These are phyloP conservation scores for Amanita subjunquillea DNA, from an alignment of 768 basidiomycete genomes.

Conservation along the genomic window DNA sequence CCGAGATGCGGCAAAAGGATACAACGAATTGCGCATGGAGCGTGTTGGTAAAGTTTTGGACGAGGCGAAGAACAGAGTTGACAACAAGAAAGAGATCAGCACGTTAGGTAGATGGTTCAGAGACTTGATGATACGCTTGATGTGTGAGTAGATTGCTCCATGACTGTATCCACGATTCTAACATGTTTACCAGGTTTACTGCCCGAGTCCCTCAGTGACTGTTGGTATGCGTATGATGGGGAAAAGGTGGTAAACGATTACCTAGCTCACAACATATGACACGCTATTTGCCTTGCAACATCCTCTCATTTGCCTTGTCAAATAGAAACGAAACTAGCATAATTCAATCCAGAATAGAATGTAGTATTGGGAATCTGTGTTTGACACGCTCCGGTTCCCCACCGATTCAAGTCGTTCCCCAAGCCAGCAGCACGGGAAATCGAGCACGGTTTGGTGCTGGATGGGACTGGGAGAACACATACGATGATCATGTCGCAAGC, in stretches of 20 bases:
- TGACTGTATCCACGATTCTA: neutral
- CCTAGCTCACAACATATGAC: slow-evolving; percentile 6
- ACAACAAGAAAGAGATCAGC: slow-evolving; percentile 20
- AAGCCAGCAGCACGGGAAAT: too few relatives aligned
- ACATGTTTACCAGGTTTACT: slow-evolving; percentile 14
- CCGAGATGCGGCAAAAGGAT: neutral
- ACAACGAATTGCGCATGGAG: slow-evolving; percentile 21
- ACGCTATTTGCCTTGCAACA: neutral
- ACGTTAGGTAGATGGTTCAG: slow-evolving; percentile 21
- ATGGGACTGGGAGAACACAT: too few relatives aligned
- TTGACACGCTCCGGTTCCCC: too few relatives aligned
- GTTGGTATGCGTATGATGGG: slow-evolving; percentile 17
- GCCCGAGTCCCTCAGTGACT: slow-evolving; percentile 19
- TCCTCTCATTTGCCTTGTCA: too few relatives aligned
- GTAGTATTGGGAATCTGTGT: too few relatives aligned
- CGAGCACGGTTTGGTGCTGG: too few relatives aligned
- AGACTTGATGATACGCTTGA: slow-evolving; percentile 21
- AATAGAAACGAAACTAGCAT: too few relatives aligned
- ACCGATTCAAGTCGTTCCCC: too few relatives aligned
- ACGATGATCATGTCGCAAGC: too few relatives aligned
- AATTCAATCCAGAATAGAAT: too few relatives aligned
- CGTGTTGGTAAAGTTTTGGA: slow-evolving; percentile 22
- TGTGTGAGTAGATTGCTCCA: slow-evolving; percentile 17
- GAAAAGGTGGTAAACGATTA: slow-evolving; percentile 15
- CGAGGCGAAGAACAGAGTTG: slow-evolving; percentile 19